These are phyloP conservation scores for Phyllosticta paracitricarpa DNA, from an alignment of 2,329 filamentous ascomycete genomes.

Conservation along the genomic window DNA sequence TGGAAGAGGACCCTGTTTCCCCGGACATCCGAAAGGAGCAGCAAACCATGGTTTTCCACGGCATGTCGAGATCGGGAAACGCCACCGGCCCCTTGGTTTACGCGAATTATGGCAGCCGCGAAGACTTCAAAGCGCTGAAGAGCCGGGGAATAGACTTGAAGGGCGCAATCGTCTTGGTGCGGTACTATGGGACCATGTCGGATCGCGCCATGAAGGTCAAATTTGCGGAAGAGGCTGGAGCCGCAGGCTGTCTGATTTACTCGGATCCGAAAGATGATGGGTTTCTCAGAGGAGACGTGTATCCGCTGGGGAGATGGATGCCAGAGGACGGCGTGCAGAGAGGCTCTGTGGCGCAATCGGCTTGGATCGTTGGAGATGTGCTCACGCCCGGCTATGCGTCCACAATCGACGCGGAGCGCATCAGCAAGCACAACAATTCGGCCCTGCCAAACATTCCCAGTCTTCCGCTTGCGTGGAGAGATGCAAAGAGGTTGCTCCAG, in stretches of 20 bases:
- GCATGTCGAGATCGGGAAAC: slow-evolving; percentile 76
- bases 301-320: slow-evolving; percentile 70
- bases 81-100: slow-evolving; percentile 82
- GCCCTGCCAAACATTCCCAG: slow-evolving; percentile 79
- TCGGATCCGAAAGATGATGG: slow-evolving; percentile 82
- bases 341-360: slow-evolving; percentile 69
- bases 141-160: slow-evolving; percentile 63
- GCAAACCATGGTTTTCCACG: slow-evolving; percentile 76
- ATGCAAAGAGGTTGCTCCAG: slow-evolving; percentile 71
- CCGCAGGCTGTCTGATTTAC: slow-evolving; percentile 81
- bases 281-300: slow-evolving; percentile 60
- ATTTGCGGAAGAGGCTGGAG: slow-evolving; percentile 77
- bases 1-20: slow-evolving; percentile 64
- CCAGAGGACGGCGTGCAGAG: slow-evolving; percentile 74
- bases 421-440: slow-evolving; percentile 58
- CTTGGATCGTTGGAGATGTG: slow-evolving; percentile 81
- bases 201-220: slow-evolving; percentile 78
- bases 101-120: slow-evolving; percentile 78
- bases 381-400: slow-evolving; percentile 81
- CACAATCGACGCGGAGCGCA: slow-evolving; percentile 52
- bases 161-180: slow-evolving; percentile 75
- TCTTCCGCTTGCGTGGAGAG: slow-evolving; percentile 78
- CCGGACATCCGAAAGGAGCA: slow-evolving; percentile 38
- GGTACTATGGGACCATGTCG: slow-evolving; percentile 64
- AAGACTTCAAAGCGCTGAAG: slow-evolving; percentile 67